Base-by-base conservation (phyloP, 257 asterid species). In the Vinca minor region DNA sequence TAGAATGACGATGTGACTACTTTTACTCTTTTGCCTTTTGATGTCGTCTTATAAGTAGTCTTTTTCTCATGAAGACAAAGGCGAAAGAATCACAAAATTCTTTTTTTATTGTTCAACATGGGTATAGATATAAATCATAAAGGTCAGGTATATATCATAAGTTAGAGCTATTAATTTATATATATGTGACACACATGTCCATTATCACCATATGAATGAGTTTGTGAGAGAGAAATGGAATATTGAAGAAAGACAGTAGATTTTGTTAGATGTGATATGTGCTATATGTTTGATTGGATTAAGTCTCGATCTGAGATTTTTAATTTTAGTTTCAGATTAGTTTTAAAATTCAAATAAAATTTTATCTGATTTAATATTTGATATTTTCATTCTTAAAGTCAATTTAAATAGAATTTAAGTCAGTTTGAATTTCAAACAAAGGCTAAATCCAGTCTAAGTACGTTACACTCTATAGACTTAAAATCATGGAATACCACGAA, bases 401-500 rank as follows among this genome's bases (percentile, higher is more conserved):
- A n/a, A n/a, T n/a, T n/a, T n/a, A n/a, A n/a, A n/a, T n/a, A n/a
- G n/a, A n/a, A n/a, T n/a, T n/a, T n/a, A n/a, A n/a, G n/a, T n/a
- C n/a, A n/a, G n/a, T n/a, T n/a, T n/a, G n/a, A n/a, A n/a, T n/a
- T n/a, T n/a, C n/a, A n/a, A n/a, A n/a, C n/a, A n/a, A n/a, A n/a
- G n/a, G n/a, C n/a, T n/a, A n/a, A n/a, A n/a, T n/a, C n/a, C n/a
- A n/a, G n/a, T n/a, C n/a, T n/a, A n/a, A n/a, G n/a, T n/a, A n/a
- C n/a, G n/a, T n/a, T n/a, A n/a, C n/a, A n/a, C n/a, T n/a, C n/a
- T n/a, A n/a, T n/a, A n/a, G n/a, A n/a, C 54, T 54, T 39, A 15
- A 10, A 54, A 52, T 42, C 52, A 65, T 26, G 63, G 54, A 65
- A 36, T 65, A 53, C 63, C 70, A 65, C 63, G 53, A 53, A 39